Evolutionary conservation across 106 monocot genomes (phyloP), one percentile per base, ranked within the genome.

Genomic region (Cymbidium sinense): DNA sequence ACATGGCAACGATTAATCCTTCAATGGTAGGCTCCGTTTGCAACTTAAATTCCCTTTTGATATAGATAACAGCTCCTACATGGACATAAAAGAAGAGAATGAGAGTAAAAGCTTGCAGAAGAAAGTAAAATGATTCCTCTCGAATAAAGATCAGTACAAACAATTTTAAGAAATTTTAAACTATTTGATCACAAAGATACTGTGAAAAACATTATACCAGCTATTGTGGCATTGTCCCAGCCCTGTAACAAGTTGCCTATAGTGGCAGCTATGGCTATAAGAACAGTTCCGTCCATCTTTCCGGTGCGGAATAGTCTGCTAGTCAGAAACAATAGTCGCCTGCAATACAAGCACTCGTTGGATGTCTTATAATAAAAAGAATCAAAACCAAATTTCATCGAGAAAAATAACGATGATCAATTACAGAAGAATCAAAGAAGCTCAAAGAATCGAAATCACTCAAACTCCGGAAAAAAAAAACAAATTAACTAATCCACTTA

Each of bases 221-320:
- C 76, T 80, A 86, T 86, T 1, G 86, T 86, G 37, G 86, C 86
- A 82, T 86, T 86, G 54, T 86, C 86, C 86, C 86, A 86, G 36
- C 86, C 86, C 55, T 82, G 86, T 77, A 86, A 67, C 58, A 86
- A 51, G 67, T 86, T 86, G 11, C 82, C 86, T 73, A 86, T 83
- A 0, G 82, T 23, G 33, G 86, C 86, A 30, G 82, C 82, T 50
- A 86, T 79, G 2, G 86, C 86, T 35, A 86, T 71, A 27, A 86
- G 50, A 20, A 82, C 79, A 64, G 86, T 82, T 39, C 86, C 86
- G 43, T 67, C 73, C 77, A 82, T 79, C 55, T 74, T 73, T 17
- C 12, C 28, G 8, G 17, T 15, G n/a, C 29, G 35, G 15, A 36
- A 25, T 77, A n/a, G 52, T 33, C 34, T 54, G 23, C 7, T 19